phyloP scores from a whole-genome alignment of 2,329 filamentous ascomycete genomes.

The Lachnellula cervina region DNA sequence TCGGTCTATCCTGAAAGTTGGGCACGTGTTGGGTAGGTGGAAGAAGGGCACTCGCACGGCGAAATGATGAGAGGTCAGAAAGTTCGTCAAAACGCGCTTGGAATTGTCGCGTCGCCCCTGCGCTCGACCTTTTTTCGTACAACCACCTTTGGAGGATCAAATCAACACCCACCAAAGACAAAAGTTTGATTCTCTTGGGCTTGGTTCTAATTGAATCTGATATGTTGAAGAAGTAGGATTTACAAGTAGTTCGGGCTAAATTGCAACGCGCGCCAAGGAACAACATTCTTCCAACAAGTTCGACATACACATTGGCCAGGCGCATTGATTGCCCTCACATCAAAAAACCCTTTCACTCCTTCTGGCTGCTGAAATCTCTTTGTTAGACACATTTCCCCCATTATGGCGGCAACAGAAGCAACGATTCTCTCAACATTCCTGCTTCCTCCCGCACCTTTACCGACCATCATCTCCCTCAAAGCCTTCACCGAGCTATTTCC shows the following conservation, averaged over 20 bases:
- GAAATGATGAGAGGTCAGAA: background rate
- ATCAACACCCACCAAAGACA: background rate
- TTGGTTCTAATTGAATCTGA: background rate
- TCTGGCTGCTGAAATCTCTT: background rate
- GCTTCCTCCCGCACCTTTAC: constrained; percentile 68
- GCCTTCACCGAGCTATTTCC: constrained; percentile 78
- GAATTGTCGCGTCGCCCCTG: background rate
- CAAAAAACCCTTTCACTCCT: background rate
- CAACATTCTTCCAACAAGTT: background rate
- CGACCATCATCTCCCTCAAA: constrained; percentile 65
- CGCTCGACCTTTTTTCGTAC: background rate
- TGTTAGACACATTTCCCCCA: constrained; percentile 13
- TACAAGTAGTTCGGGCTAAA: too few relatives aligned
- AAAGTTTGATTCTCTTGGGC: too few relatives aligned
- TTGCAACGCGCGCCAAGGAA: background rate
- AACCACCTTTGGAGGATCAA: background rate
- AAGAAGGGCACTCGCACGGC: background rate
- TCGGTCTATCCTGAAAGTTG: background rate
- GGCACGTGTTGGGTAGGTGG: background rate
- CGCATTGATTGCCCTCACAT: background rate
- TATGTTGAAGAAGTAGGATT: background rate
- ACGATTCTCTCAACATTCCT: constrained; percentile 75
- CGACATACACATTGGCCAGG: background rate
- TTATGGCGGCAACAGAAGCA: constrained; percentile 69
- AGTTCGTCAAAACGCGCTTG: background rate